Conservation (phyloP, 345 rosid genomes). For the Eucalyptus sideroxylon region DNA sequence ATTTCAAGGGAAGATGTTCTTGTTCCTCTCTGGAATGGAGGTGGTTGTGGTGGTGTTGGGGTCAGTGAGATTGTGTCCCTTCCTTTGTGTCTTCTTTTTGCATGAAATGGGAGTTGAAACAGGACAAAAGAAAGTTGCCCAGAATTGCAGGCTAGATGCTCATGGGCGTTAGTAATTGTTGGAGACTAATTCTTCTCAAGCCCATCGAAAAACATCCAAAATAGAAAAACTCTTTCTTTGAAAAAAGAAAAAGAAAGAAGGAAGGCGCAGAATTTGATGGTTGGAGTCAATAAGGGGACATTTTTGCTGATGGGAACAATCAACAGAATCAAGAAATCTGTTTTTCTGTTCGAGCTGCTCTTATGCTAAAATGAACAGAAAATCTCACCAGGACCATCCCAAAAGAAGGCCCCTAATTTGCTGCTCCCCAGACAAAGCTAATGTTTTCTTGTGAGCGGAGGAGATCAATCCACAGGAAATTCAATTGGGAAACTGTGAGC, state of each 20-base stretch:
- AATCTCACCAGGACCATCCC: not conserved
- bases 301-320: not conserved
- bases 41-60: not conserved
- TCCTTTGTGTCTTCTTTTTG: not conserved
- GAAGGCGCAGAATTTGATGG: not conserved
- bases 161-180: not conserved
- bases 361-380: not conserved
- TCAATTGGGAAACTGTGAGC: not conserved
- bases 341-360: not conserved
- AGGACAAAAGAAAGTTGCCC: not conserved
- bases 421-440: not conserved
- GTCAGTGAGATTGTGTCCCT: not conserved
- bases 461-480: not conserved
- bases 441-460: not conserved
- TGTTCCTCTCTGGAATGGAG: not conserved
- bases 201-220: not conserved
- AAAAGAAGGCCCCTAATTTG: not conserved
- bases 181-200: not conserved
- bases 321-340: not conserved
- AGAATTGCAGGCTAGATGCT: not conserved
- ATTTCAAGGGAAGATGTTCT: not conserved
- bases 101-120: not conserved
- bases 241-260: not conserved
- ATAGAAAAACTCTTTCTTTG: not conserved
- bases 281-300: not conserved